Percentiles rank a stretch among this genome's conserved stretches.
Evolutionary conservation across 345 rosid genomes (phyloP).

Genomic region (Camelina laxa): DNA sequence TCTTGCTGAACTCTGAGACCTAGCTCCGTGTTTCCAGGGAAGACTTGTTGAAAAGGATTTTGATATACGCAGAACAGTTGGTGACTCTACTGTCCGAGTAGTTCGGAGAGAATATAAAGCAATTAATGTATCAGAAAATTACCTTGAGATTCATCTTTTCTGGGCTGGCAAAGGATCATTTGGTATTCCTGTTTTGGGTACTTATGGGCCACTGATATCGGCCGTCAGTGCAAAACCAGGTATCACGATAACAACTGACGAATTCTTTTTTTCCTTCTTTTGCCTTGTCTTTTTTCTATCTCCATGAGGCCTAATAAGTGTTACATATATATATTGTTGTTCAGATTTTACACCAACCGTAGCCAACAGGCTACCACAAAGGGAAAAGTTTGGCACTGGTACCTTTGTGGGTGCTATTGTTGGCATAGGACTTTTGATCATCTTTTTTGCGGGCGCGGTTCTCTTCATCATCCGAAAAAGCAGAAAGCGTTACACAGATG

Average conservation of each 20-base stretch:
- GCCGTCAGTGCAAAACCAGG: constrained; percentile 64
- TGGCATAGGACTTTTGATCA: constrained; percentile 29
- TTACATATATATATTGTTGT: neutral
- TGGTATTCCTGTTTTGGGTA: neutral
- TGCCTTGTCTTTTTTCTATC: neutral
- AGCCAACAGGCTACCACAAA: constrained; percentile 49
- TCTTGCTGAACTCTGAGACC: neutral
- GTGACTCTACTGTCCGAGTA: constrained; percentile 41
- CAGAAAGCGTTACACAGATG: constrained; percentile 37
- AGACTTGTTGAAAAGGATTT: constrained; percentile 50
- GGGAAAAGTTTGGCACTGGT: constrained; percentile 2
- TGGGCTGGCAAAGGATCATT: neutral
- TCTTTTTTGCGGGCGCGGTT: constrained; percentile 38
- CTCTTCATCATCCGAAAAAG: constrained; percentile 44
- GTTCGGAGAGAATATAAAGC: constrained; percentile 31
- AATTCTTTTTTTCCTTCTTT: neutral
- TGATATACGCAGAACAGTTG: constrained; percentile 47
- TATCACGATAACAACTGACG: neutral
- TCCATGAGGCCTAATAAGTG: neutral
- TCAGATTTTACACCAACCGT: constrained; percentile 33
- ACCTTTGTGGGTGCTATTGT: constrained; percentile 33
- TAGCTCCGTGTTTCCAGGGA: constrained; percentile 31
- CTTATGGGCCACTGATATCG: constrained; percentile 44
- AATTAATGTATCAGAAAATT: constrained; percentile 29
- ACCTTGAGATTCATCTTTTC: neutral